These are phyloP conservation scores for Hylodesmum podocarpum DNA, from an alignment of 306 rosid species.

Conservation along the genomic window DNA sequence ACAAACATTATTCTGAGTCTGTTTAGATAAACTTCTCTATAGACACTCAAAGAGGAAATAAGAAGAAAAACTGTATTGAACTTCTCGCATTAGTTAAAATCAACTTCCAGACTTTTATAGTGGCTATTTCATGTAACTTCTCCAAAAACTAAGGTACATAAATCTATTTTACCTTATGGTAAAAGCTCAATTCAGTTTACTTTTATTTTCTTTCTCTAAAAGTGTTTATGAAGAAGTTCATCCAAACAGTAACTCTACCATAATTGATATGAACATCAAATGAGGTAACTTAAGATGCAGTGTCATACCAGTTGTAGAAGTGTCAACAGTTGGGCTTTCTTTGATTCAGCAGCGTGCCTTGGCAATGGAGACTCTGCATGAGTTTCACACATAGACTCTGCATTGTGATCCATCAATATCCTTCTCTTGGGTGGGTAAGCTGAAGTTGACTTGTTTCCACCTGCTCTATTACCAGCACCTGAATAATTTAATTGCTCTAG, in stretches of 20 bases:
- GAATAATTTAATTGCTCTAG: constrained; percentile 38
- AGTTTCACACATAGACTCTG: constrained; percentile 25
- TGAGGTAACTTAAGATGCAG: neutral
- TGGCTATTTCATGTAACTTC: too few species aligned
- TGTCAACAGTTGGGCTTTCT: constrained; percentile 58
- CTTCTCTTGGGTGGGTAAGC: constrained; percentile 10
- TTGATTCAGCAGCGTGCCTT: constrained; percentile 44
- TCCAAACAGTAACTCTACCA: too few species aligned
- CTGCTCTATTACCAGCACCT: constrained; percentile 27
- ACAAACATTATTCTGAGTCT: neutral
- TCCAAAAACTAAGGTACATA: too few species aligned
- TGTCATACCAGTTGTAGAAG: constrained; percentile 64
- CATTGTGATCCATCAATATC: constrained; percentile 17
- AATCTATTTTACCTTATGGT: too few species aligned
- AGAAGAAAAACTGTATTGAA: too few species aligned
- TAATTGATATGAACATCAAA: neutral
- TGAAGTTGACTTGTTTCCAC: constrained; percentile 13
- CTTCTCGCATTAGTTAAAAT: neutral
- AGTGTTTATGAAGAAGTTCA: too few species aligned
- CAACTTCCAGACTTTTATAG: too few species aligned
- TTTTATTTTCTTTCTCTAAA: too few species aligned
- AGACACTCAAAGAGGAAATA: too few species aligned
- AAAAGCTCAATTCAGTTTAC: too few species aligned
- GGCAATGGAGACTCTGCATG: constrained; percentile 38
- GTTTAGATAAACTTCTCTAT: too few species aligned